phyloP scores from a whole-genome alignment of 179 eudicot species.

The Heliamphora pulchella region DNA sequence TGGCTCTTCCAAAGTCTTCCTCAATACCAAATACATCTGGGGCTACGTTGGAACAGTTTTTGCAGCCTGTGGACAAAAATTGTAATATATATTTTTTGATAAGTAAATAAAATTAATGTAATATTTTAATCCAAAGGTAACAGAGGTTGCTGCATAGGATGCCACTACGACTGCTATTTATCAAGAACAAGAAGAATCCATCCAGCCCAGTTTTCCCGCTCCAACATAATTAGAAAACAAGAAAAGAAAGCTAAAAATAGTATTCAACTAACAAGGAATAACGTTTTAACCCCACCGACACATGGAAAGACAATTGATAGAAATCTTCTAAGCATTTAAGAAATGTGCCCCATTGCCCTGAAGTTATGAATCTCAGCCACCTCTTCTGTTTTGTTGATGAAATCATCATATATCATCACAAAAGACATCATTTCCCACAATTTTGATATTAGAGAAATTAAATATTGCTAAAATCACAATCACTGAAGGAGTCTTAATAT shows the following conservation, averaged over 20 bases:
- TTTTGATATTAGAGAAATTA: background rate
- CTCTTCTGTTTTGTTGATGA: background rate
- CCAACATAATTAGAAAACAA: background rate
- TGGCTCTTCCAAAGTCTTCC: conserved; percentile 95
- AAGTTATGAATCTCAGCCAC: background rate
- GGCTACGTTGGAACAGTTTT: conserved; percentile 86
- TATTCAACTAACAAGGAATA: background rate
- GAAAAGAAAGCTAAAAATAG: background rate
- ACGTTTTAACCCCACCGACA: background rate
- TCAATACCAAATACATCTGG: conserved; percentile 71
- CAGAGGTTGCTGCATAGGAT: background rate
- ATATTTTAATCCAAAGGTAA: background rate
- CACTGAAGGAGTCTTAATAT: background rate
- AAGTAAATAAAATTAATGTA: too few relatives aligned
- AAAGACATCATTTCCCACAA: background rate
- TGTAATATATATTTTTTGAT: too few relatives aligned
- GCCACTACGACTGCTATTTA: background rate
- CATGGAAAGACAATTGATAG: background rate
- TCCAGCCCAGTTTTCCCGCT: background rate
- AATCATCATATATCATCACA: background rate
- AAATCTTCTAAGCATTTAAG: background rate
- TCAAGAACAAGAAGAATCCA: background rate
- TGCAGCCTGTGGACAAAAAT: conserved; percentile 54
- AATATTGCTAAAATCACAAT: background rate
- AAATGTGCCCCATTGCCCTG: background rate